phyloP scores from a whole-genome alignment of 1,139 yeast genomes.

The Pichia sp. region DNA sequence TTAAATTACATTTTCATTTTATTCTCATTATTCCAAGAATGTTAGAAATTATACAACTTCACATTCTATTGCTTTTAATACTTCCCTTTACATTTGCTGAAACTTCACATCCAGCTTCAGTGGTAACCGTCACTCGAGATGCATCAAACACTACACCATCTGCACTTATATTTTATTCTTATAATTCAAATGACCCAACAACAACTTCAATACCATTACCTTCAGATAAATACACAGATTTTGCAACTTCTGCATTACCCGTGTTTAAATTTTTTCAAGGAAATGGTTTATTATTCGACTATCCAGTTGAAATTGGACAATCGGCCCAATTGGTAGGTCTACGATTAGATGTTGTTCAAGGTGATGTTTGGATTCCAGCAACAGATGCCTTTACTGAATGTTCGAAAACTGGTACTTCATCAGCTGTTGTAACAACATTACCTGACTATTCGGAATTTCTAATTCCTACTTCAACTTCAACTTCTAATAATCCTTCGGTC shows the following conservation, averaged over 20 bases:
- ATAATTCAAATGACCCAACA: not conserved
- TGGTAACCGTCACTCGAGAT: too few species aligned
- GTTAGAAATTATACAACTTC: too few species aligned
- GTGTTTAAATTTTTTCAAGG: slow-evolving; percentile 7
- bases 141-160: too few species aligned
- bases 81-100: too few species aligned
- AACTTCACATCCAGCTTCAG: too few species aligned
- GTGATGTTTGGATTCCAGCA: slow-evolving; percentile 37
- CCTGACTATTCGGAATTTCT: not conserved
- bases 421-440: slow-evolving; percentile 4
- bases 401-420: slow-evolving; percentile 1
- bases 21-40: too few species aligned
- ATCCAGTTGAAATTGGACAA: slow-evolving; percentile 32
- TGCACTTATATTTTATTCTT: not conserved
- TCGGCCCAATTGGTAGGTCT: slow-evolving; percentile 32
- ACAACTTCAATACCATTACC: not conserved
- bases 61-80: too few species aligned
- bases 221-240: not conserved
- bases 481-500: too few species aligned
- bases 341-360: slow-evolving; percentile 38
- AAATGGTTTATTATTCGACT: slow-evolving; percentile 26
- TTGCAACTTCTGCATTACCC: slow-evolving; percentile 10
- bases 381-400: slow-evolving; percentile 25
- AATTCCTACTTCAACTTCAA: not conserved
- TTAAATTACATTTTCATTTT: too few species aligned